Percentiles rank a stretch among this genome's conserved stretches.
Evolutionary conservation across 2,329 filamentous ascomycete species (phyloP).

Genomic region (Fusarium oxysporum): DNA sequence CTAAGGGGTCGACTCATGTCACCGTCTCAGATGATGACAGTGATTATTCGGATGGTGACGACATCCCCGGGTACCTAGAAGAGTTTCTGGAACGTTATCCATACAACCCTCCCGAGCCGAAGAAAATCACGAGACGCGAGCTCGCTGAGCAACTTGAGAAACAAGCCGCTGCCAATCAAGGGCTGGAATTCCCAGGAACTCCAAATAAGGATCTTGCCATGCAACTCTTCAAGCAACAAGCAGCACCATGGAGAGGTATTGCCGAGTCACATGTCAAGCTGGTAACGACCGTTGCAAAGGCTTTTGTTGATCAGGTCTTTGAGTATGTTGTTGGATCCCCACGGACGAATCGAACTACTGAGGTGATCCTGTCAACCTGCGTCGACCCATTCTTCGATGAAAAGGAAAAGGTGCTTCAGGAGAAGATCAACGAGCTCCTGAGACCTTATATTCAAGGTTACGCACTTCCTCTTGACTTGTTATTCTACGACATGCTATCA

Average conservation of each 20-base stretch:
- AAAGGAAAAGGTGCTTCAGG: conserved; percentile 34
- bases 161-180: conserved; percentile 49
- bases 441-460: conserved; percentile 51
- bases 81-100: conserved; percentile 40
- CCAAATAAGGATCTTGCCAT: conserved; percentile 53
- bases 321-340: conserved; percentile 46
- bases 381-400: conserved; percentile 51
- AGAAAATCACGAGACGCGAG: conserved; percentile 30
- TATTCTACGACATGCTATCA: conserved; percentile 43
- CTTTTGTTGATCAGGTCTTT: conserved; percentile 54
- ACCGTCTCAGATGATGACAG: conserved; percentile 21
- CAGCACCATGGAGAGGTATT: conserved; percentile 54
- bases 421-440: conserved; percentile 56
- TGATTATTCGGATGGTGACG: neutral
- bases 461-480: conserved; percentile 43
- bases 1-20: conserved; percentile 37
- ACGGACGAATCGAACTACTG: conserved; percentile 27
- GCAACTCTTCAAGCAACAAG: conserved; percentile 55
- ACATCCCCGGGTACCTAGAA: conserved; percentile 45
- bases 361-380: conserved; percentile 40
- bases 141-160: conserved; percentile 33
- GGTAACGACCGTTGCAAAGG: conserved; percentile 46
- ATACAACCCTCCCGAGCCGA: conserved; percentile 49
- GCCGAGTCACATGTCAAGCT: conserved; percentile 51
- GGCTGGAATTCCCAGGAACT: conserved; percentile 54